Percentiles rank a stretch among this genome's conserved stretches.
These are phyloP conservation scores for Gillenia trifoliata DNA, from an alignment of 306 rosid species.

Conservation along the genomic window DNA sequence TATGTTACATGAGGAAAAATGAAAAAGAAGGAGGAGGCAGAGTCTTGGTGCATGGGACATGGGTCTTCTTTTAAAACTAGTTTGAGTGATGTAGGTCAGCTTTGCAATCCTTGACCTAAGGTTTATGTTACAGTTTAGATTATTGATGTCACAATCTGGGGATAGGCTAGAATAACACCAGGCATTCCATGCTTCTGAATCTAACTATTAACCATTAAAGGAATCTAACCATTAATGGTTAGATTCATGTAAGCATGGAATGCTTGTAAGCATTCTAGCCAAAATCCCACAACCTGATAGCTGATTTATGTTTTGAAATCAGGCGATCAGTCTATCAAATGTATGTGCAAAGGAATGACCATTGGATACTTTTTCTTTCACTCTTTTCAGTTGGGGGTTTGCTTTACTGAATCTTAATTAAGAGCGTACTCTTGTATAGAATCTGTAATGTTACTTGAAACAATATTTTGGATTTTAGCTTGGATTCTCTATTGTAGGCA, in stretches of 20 bases:
- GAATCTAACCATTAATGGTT: no score
- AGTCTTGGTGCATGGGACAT: not conserved
- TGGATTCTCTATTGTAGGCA: not conserved
- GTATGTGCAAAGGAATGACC: not conserved
- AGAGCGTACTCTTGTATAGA: not conserved
- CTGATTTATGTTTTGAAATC: no score
- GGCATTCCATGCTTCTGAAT: no score
- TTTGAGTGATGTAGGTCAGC: not conserved
- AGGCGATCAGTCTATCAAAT: not conserved
- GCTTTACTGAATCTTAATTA: not conserved
- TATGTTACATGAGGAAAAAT: not conserved
- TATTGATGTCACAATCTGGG: not conserved
- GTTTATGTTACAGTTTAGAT: not conserved
- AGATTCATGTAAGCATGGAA: no score
- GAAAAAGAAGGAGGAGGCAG: not conserved
- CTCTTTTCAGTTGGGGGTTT: not conserved
- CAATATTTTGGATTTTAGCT: not conserved
- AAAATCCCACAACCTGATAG: no score
- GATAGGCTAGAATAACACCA: no score
- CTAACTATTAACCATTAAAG: no score
- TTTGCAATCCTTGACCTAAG: not conserved
- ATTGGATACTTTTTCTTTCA: not conserved
- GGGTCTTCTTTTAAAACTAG: not conserved
- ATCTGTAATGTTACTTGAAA: not conserved
- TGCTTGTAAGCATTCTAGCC: no score